phyloP scores from a whole-genome alignment of 495 filamentous ascomycete genomes.

The Gamarada debralockiae region DNA sequence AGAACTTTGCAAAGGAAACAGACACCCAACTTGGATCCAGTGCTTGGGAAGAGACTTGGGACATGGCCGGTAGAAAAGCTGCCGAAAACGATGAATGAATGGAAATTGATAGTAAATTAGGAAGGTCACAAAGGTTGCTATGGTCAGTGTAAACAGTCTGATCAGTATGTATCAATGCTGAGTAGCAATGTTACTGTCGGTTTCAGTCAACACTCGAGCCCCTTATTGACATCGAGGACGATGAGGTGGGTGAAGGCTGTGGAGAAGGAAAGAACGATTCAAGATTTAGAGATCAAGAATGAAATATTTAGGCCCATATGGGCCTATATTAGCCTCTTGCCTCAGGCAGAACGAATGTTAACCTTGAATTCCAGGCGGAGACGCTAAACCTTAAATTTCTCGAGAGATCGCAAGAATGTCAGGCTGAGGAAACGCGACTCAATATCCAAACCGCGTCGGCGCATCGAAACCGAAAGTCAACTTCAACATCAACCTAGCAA shows the following conservation, averaged over 20 bases:
- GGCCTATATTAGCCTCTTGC: too few relatives aligned
- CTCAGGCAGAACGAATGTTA: too few relatives aligned
- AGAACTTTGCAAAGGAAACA: slow-evolving; percentile 31
- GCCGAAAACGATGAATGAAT: slow-evolving; percentile 14
- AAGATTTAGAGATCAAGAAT: too few relatives aligned
- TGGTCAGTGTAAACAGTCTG: slow-evolving; percentile 14
- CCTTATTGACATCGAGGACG: too few relatives aligned
- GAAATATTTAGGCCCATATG: too few relatives aligned
- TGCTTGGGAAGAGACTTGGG: slow-evolving; percentile 18
- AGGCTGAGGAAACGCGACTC: background rate
- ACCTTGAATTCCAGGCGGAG: too few relatives aligned
- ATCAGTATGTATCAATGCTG: slow-evolving; percentile 16
- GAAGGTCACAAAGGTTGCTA: slow-evolving; percentile 1
- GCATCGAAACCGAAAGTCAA: too few relatives aligned
- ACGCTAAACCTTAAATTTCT: too few relatives aligned
- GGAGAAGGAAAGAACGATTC: too few relatives aligned
- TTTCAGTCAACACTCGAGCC: too few relatives aligned
- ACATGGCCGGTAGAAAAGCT: slow-evolving; percentile 19
- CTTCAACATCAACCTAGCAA: background rate
- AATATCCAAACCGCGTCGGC: background rate
- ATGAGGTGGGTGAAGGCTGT: too few relatives aligned
- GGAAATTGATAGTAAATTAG: slow-evolving; percentile 12
- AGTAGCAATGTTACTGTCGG: background rate
- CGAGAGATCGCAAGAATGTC: too few relatives aligned
- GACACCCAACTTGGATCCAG: slow-evolving; percentile 13